A percentile compares a stretch with the other conserved stretches of the same genome.
Conservation (phyloP, 805 yeast genomes). For the Yarrowia sp. region DNA sequence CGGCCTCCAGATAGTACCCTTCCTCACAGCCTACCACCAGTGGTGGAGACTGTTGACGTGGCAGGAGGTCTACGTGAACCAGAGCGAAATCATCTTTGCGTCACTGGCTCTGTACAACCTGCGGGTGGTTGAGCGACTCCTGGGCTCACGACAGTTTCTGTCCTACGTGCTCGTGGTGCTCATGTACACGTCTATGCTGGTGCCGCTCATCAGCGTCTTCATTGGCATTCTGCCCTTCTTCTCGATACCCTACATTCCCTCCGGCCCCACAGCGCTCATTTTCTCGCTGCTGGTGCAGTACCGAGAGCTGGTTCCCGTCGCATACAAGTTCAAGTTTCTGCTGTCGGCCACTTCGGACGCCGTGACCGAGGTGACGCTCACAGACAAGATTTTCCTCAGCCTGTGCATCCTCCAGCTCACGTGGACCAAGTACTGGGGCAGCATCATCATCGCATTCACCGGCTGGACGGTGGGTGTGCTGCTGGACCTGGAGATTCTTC, state of each 20-base stretch:
- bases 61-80: slow-evolving; percentile 38
- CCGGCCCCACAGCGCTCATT: slow-evolving; percentile 42
- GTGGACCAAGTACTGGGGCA: slow-evolving; percentile 37
- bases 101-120: slow-evolving; percentile 42
- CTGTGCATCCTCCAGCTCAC: slow-evolving; percentile 40
- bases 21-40: slow-evolving; percentile 40
- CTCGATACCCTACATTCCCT: slow-evolving; percentile 31
- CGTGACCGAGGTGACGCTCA: slow-evolving; percentile 27
- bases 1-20: slow-evolving; percentile 40
- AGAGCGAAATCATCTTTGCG: slow-evolving; percentile 42
- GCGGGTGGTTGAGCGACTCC: slow-evolving; percentile 42
- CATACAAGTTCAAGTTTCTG: slow-evolving; percentile 41
- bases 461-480: slow-evolving; percentile 45
- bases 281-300: slow-evolving; percentile 42
- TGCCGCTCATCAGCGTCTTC: slow-evolving; percentile 30
- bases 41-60: slow-evolving; percentile 41
- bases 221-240: slow-evolving; percentile 28
- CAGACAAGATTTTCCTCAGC: slow-evolving; percentile 42
- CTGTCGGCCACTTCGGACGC: slow-evolving; percentile 29
- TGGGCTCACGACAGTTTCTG: slow-evolving; percentile 42
- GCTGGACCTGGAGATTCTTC: slow-evolving; percentile 40
- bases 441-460: slow-evolving; percentile 35
- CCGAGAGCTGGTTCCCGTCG: slow-evolving; percentile 43
- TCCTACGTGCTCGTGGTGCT: slow-evolving; percentile 35
- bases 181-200: slow-evolving; percentile 29